A percentile compares a stretch with the other conserved stretches of the same genome.
Evolutionary conservation across 2,329 filamentous ascomycete genomes (phyloP).

Genomic region (Aureobasidium sp.): DNA sequence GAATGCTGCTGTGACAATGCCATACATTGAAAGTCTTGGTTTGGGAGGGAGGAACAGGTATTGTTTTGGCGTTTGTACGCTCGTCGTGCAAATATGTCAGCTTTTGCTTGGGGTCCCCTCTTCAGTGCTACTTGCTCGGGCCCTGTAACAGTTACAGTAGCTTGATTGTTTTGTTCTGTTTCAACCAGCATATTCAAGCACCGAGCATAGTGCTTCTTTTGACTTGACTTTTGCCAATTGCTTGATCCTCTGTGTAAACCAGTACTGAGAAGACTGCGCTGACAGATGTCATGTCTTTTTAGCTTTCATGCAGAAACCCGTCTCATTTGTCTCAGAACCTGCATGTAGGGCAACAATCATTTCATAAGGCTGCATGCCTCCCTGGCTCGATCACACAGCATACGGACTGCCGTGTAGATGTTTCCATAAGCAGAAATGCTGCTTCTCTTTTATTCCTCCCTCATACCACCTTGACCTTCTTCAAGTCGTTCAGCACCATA

Average conservation of each 20-base stretch:
- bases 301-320: neutral
- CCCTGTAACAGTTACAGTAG: neutral
- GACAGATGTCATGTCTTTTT: neutral
- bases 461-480: constrained; percentile 44
- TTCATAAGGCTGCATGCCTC: neutral
- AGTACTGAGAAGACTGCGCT: neutral
- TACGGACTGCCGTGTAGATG: constrained; percentile 4
- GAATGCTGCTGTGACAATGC: neutral
- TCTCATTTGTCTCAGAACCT: neutral
- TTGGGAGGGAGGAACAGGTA: neutral
- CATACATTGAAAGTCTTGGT: neutral
- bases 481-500: constrained; percentile 90
- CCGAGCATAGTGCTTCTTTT: neutral
- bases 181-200: neutral
- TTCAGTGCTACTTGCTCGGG: neutral
- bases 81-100: constrained; percentile 7
- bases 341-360: neutral
- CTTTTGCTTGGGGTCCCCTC: neutral
- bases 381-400: neutral
- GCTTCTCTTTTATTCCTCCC: neutral
- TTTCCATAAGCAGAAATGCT: neutral
- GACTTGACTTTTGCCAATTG: neutral
- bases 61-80: neutral
- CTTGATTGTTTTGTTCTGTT: neutral
- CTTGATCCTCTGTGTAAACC: neutral